Conservation (phyloP, 495 filamentous ascomycete species). For the Penicillium simplicissimum region DNA sequence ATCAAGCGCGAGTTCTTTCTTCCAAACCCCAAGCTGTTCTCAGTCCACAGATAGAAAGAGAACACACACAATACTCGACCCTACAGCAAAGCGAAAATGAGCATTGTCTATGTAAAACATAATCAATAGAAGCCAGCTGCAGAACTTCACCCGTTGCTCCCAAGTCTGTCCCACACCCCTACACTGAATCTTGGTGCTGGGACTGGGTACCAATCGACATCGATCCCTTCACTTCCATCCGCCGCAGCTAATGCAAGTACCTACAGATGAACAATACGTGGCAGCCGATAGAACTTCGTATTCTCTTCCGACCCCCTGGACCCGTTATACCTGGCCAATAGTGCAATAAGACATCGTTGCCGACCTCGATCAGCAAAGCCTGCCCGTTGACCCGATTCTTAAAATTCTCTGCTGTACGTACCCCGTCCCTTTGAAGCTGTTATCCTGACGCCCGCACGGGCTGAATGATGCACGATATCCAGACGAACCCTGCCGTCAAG, state of each 20-base stretch:
- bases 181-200: not conserved
- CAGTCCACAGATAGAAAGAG: not conserved
- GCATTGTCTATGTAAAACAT: conserved; percentile 12
- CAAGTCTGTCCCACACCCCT: not conserved
- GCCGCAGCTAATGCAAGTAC: conserved; percentile 3
- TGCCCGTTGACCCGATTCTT: not conserved
- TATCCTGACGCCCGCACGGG: not conserved
- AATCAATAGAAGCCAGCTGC: not conserved
- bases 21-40: not conserved
- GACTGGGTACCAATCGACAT: conserved; percentile 13
- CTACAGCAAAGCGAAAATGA: not conserved
- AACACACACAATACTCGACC: not conserved
- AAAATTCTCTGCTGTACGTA: not conserved
- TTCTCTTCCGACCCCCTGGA: not conserved
- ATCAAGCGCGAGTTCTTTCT: not conserved
- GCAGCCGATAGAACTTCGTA: conserved; percentile 12
- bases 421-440: conserved; percentile 1
- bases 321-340: not conserved
- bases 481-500: conserved; percentile 10
- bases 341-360: not conserved
- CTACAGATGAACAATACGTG: conserved; percentile 12
- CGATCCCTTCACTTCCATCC: conserved; percentile 17
- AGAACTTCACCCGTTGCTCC: not conserved
- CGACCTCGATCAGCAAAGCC: not conserved
- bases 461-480: not conserved